Conservation (phyloP, 352 stramenopile species). For the Phytophthora tentaculata region DNA sequence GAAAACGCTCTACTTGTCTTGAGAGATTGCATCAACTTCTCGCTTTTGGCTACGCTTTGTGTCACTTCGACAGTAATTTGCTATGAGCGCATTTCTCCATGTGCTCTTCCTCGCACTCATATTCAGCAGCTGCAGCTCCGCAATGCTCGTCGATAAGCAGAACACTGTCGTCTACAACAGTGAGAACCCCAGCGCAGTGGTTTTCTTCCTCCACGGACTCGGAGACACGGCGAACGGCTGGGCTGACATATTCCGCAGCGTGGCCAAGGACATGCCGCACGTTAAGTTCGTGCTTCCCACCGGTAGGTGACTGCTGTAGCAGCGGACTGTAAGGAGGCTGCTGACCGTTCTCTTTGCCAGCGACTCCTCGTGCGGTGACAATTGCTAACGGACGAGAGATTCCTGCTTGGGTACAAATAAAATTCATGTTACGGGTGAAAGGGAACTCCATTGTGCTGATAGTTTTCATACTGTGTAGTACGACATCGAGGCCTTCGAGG, state of each 20-base stretch:
- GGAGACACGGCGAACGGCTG: conserved; percentile 92
- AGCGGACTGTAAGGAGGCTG: too few species aligned
- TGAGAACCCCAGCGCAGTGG: conserved; percentile 29
- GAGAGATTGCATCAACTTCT: conserved; percentile 10
- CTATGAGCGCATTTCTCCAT: conserved; percentile 27
- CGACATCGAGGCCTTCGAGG: conserved; percentile 93
- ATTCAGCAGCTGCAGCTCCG: conserved; percentile 7
- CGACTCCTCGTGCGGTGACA: conserved; percentile 89
- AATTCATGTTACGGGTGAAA: background rate
- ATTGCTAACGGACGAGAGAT: conserved; percentile 94
- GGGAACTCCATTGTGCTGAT: background rate
- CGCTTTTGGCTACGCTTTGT: background rate
- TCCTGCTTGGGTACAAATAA: conserved; percentile 81
- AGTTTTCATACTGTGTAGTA: conserved; percentile 52
- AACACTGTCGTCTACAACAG: conserved; percentile 38
- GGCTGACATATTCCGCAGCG: conserved; percentile 53
- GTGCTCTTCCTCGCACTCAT: conserved; percentile 19
- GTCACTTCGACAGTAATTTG: conserved; percentile 8
- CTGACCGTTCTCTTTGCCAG: conserved; percentile 34
- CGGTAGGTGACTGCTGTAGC: conserved; percentile 27
- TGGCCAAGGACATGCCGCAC: conserved; percentile 63
- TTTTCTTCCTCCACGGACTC: conserved; percentile 89
- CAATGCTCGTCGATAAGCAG: conserved; percentile 42
- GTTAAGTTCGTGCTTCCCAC: conserved; percentile 82
- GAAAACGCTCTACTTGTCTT: conserved; percentile 6